Conservation (phyloP, 768 basidiomycete genomes). For the Termitomyces sp. region DNA sequence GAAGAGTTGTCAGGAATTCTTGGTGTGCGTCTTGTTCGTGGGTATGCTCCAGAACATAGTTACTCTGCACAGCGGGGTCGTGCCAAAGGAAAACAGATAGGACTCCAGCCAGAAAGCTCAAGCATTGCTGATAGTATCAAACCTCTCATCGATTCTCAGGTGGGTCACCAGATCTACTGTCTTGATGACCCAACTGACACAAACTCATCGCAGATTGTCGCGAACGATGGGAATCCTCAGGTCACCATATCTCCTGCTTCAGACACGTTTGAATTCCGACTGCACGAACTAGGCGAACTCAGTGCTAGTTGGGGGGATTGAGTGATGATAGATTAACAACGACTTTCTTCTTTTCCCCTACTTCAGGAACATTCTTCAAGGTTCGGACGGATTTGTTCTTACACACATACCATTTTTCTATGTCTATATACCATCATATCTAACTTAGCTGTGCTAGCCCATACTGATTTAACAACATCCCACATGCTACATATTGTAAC, state of each 20-base stretch:
- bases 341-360: neutral
- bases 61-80: conserved; percentile 14
- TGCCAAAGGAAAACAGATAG: conserved; percentile 11
- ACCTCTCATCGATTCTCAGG: neutral
- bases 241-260: conserved; percentile 10
- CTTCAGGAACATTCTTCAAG: neutral
- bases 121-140: neutral
- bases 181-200: neutral
- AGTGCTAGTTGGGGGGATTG: conserved; percentile 15
- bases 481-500: neutral
- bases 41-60: neutral
- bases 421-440: neutral
- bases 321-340: neutral
- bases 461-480: neutral
- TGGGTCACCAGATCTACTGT: neutral
- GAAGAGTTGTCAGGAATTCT: conserved; percentile 15
- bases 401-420: neutral
- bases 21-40: conserved; percentile 22
- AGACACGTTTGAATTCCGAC: conserved; percentile 8
- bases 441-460: neutral
- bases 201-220: neutral
- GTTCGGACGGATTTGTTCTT: neutral
- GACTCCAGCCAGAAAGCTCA: neutral
- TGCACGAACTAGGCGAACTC: conserved; percentile 11
- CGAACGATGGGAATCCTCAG: neutral